A percentile compares a stretch with the other conserved stretches of the same genome.
Evolutionary conservation across 176 grass and related monocot genomes (phyloP).

Genomic region (Phragmites australis): DNA sequence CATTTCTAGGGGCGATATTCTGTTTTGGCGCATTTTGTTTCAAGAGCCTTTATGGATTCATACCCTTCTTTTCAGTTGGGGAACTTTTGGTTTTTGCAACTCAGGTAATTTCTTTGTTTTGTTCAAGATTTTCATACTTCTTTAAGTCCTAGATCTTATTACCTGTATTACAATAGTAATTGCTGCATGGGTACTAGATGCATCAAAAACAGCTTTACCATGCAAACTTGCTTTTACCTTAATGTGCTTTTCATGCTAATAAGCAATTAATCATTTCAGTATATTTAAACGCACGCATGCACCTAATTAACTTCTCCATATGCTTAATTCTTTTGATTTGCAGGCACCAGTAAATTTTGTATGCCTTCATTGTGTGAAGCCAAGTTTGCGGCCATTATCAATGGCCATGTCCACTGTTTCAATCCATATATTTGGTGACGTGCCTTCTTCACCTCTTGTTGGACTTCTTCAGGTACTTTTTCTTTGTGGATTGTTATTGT

Average conservation of each 20-base stretch:
- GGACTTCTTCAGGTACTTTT: constrained; percentile 79
- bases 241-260: not conserved
- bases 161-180: not conserved
- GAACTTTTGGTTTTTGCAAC: constrained; percentile 96
- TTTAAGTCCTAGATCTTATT: not conserved
- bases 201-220: constrained; percentile 1
- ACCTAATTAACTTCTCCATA: not conserved
- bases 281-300: not conserved
- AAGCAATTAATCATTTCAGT: constrained; percentile 11
- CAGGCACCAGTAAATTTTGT: constrained; percentile 98
- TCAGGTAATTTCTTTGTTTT: constrained; percentile 58
- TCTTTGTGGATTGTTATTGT: constrained; percentile 7
- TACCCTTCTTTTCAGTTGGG: constrained; percentile 74
- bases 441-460: constrained; percentile 95
- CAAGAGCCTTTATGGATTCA: constrained; percentile 97
- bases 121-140: constrained; percentile 4
- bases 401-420: constrained; percentile 99
- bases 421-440: constrained; percentile 99
- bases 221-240: not conserved
- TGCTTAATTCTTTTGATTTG: constrained; percentile 31
- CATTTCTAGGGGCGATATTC: constrained; percentile 92
- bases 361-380: constrained; percentile 90
- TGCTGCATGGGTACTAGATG: constrained; percentile 7
- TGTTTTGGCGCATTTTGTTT: constrained; percentile 98
- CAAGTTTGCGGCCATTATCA: constrained; percentile 82